phyloP scores from a whole-genome alignment of 768 basidiomycete genomes.

The Lactarius hatsudake region DNA sequence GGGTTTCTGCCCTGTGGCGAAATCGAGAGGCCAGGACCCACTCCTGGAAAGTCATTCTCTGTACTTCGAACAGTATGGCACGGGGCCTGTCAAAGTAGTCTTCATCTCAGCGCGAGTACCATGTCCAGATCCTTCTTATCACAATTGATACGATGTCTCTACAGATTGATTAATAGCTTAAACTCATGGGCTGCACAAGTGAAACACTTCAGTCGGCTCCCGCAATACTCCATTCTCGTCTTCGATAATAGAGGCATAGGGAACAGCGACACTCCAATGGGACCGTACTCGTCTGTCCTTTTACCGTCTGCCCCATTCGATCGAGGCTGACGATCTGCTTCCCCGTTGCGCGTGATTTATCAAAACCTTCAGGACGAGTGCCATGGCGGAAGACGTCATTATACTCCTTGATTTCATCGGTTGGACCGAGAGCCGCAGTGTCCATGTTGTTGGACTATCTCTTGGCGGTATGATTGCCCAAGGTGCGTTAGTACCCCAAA shows the following conservation, averaged over 20 bases:
- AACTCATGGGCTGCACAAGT: conserved; percentile 70
- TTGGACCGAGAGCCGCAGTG: too few species aligned
- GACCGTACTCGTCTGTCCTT: too few species aligned
- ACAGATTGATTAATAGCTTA: conserved; percentile 57
- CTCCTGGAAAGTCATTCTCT: conserved; percentile 65
- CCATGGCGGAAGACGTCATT: too few species aligned
- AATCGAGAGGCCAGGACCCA: conserved; percentile 43
- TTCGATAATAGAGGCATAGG: too few species aligned
- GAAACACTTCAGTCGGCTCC: conserved; percentile 51
- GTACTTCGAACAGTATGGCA: conserved; percentile 74
- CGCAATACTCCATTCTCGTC: conserved; percentile 35
- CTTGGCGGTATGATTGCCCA: conserved; percentile 63
- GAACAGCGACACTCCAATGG: too few species aligned
- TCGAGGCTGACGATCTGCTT: too few species aligned
- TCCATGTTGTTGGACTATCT: too few species aligned
- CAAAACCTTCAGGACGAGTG: too few species aligned
- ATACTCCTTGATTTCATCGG: too few species aligned
- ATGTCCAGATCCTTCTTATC: neutral
- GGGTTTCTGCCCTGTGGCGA: conserved; percentile 73
- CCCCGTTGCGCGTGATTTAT: too few species aligned
- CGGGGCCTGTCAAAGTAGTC: conserved; percentile 59
- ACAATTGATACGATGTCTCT: neutral
- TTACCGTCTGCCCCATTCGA: too few species aligned
- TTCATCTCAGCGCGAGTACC: conserved; percentile 70
- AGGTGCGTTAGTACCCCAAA: conserved; percentile 39